A percentile compares a stretch with the other conserved stretches of the same genome.
Conservation (phyloP, 768 basidiomycete species). For the Russula ochroleuca region DNA sequence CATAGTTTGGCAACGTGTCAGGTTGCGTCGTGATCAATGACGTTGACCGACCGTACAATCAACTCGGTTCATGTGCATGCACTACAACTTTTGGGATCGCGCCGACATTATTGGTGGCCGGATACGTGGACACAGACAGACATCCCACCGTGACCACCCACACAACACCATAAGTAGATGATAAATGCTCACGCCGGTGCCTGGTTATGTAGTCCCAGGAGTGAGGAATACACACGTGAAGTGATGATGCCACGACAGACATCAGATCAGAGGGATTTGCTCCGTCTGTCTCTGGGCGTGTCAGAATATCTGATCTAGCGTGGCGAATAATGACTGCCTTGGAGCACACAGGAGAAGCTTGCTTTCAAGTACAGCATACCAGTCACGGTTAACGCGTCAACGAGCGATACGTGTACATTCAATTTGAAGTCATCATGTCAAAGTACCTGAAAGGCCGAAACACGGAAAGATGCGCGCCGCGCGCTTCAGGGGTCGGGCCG, state of each 20-base stretch:
- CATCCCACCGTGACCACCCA: neutral
- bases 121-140: neutral
- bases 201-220: neutral
- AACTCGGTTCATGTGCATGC: neutral
- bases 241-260: neutral
- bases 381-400: no score
- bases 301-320: neutral
- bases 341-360: no score
- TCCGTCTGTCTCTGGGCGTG: no score
- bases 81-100: neutral
- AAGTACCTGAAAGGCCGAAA: no score
- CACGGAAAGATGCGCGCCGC: no score
- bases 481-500: slow-evolving; percentile 1
- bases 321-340: no score
- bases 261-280: neutral
- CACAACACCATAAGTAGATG: neutral
- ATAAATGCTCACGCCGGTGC: neutral
- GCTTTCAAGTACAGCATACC: no score
- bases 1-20: neutral
- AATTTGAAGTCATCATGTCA: no score
- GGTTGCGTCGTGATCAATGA: neutral
- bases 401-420: no score
- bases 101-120: neutral
- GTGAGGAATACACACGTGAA: neutral
- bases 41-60: no score